Percentiles rank a stretch among this genome's conserved stretches.
phyloP scores from a whole-genome alignment of 2,329 filamentous ascomycete species.

The Xylaria sp. region DNA sequence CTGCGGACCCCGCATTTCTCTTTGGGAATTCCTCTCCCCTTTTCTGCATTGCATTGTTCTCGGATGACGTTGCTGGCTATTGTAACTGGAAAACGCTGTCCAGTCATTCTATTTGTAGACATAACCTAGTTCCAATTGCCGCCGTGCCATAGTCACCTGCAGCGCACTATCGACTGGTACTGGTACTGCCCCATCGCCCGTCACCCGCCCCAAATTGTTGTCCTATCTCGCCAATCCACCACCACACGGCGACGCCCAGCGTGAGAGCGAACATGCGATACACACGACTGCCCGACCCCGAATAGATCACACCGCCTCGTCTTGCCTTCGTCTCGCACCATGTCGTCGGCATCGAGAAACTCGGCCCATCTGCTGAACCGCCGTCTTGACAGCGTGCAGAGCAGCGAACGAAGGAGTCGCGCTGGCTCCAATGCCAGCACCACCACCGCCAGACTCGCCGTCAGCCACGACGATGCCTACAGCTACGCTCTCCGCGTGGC shows the following conservation, averaged over 20 bases:
- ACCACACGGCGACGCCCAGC: conserved; percentile 2
- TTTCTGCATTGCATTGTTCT: conserved; percentile 5
- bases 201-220: too few species aligned
- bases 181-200: background rate
- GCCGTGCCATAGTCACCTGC: conserved; percentile 19
- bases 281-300: conserved; percentile 7
- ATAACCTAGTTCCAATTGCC: conserved; percentile 11
- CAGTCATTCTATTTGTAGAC: background rate
- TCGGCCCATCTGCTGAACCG: conserved; percentile 45
- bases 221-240: background rate
- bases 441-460: conserved; percentile 48
- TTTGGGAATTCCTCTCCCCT: background rate
- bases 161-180: background rate
- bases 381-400: conserved; percentile 48
- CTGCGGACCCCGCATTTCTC: background rate
- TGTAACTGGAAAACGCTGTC: conserved; percentile 2
- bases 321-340: conserved; percentile 31
- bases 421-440: conserved; percentile 52
- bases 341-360: conserved; percentile 56
- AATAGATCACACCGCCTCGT: conserved; percentile 15
- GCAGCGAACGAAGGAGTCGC: conserved; percentile 46
- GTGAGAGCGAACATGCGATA: conserved; percentile 18
- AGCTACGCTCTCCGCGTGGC: conserved; percentile 87
- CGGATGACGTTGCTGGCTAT: conserved; percentile 17
- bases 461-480: conserved; percentile 81